Conservation (phyloP, 345 rosid genomes). For the Corymbia maculata region DNA sequence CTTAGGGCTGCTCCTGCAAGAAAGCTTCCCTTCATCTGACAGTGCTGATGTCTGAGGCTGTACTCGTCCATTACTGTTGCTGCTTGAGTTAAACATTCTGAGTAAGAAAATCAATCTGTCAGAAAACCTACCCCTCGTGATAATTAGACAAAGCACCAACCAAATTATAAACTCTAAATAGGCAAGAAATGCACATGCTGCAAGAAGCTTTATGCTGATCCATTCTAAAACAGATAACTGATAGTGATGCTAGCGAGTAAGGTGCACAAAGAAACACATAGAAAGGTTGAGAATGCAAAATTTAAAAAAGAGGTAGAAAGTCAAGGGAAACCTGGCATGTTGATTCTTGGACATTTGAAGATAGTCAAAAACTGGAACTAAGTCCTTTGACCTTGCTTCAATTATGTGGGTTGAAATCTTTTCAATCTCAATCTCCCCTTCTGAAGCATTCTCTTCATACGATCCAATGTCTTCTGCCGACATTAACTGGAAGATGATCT, state of each 20-base stretch:
- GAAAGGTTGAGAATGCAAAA: neutral
- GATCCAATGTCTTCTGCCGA: slow-evolving; percentile 7
- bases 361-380: slow-evolving; percentile 62
- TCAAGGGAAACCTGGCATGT: slow-evolving; percentile 20
- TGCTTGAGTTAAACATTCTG: slow-evolving; percentile 25
- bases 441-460: slow-evolving; percentile 26
- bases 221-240: neutral
- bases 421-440: slow-evolving; percentile 70
- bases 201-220: neutral
- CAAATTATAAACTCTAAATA: neutral
- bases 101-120: neutral
- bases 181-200: neutral
- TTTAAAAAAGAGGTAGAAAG: neutral
- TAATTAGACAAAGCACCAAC: neutral
- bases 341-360: slow-evolving; percentile 30
- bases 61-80: slow-evolving; percentile 11
- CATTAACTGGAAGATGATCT: slow-evolving; percentile 59
- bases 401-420: slow-evolving; percentile 41
- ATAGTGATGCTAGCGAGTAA: neutral
- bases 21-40: slow-evolving; percentile 23
- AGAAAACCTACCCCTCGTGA: neutral
- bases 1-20: slow-evolving; percentile 23
- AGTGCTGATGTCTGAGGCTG: slow-evolving; percentile 19
- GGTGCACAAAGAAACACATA: neutral
- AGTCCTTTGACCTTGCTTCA: slow-evolving; percentile 57